A percentile compares a stretch with the other conserved stretches of the same genome.
phyloP scores from a whole-genome alignment of 202 grass and related monocot species.

The Musa balbisiana region DNA sequence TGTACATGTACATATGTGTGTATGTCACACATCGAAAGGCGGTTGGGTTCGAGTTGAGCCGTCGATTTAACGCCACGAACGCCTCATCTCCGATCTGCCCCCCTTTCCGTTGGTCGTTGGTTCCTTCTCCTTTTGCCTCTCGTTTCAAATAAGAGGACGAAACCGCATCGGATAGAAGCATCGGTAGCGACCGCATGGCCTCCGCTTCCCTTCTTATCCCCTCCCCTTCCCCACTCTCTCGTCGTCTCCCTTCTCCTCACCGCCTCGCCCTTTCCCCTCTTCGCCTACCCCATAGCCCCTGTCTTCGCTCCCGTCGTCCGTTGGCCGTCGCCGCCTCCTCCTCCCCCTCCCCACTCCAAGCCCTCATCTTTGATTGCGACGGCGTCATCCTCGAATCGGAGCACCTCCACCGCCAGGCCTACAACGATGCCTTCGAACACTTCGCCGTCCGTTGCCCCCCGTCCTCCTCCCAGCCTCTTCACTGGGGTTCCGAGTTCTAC shows the following conservation, averaged over 20 bases:
- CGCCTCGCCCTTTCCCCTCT: background rate
- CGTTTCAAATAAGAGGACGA: background rate
- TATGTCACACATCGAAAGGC: no score
- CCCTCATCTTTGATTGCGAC: slow-evolving; percentile 93
- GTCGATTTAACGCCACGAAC: slow-evolving; percentile 23
- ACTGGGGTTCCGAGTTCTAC: slow-evolving; percentile 70
- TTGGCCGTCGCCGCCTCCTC: background rate
- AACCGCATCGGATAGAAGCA: background rate
- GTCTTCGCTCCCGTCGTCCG: background rate
- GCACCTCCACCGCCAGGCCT: slow-evolving; percentile 88
- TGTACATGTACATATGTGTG: no score
- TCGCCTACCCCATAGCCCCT: background rate
- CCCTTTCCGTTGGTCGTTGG: background rate
- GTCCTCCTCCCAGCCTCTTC: slow-evolving; percentile 31
- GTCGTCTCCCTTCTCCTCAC: background rate
- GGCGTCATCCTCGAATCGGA: slow-evolving; percentile 92
- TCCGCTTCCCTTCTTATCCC: slow-evolving; percentile 10
- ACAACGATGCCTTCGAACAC: slow-evolving; percentile 85
- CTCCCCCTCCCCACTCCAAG: slow-evolving; percentile 38
- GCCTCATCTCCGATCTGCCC: slow-evolving; percentile 5
- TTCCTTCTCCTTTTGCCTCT: slow-evolving; percentile 6
- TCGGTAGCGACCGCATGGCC: background rate
- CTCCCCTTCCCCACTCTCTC: slow-evolving; percentile 11
- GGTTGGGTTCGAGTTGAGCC: slow-evolving; percentile 8
- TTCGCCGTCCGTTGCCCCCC: slow-evolving; percentile 59